phyloP scores from a whole-genome alignment of 2,329 filamentous ascomycete genomes.

The Xylaria sp. region DNA sequence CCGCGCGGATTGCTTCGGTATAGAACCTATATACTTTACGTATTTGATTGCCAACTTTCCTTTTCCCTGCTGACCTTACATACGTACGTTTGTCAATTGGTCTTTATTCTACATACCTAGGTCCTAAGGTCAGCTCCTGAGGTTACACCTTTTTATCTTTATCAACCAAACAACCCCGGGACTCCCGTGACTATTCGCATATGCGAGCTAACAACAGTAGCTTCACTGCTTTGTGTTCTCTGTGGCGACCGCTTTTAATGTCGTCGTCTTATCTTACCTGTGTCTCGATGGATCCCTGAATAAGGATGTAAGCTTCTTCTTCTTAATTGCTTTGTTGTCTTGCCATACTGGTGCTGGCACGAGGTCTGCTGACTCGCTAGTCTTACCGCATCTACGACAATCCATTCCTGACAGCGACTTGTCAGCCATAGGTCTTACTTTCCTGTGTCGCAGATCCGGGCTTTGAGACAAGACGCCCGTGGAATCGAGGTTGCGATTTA shows the following conservation, averaged over 20 bases:
- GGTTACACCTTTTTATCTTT: not conserved
- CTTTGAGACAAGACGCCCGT: not conserved
- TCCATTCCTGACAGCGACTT: not conserved
- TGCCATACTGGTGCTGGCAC: not conserved
- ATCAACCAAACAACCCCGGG: conserved; percentile 8
- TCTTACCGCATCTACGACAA: not conserved
- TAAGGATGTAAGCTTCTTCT: conserved; percentile 4
- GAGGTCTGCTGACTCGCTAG: not conserved
- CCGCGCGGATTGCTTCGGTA: conserved; percentile 36
- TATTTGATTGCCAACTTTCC: conserved; percentile 23
- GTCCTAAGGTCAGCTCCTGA: not conserved
- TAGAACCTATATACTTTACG: conserved; percentile 30
- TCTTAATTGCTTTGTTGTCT: conserved; percentile 24
- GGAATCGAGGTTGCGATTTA: not conserved
- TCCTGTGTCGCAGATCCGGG: not conserved
- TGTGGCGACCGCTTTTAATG: conserved; percentile 11
- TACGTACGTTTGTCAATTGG: conserved; percentile 28
- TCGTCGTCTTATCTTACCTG: conserved; percentile 8
- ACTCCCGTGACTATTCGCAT: conserved; percentile 12
- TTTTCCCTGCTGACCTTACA: conserved; percentile 9
- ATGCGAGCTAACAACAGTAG: not conserved
- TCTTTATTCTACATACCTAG: not conserved
- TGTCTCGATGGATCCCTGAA: conserved; percentile 22
- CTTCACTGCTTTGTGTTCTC: conserved; percentile 12
- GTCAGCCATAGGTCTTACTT: not conserved